Evolutionary conservation across 768 basidiomycete genomes (phyloP).

Genomic region (Rhodotorula taiwanensis): DNA sequence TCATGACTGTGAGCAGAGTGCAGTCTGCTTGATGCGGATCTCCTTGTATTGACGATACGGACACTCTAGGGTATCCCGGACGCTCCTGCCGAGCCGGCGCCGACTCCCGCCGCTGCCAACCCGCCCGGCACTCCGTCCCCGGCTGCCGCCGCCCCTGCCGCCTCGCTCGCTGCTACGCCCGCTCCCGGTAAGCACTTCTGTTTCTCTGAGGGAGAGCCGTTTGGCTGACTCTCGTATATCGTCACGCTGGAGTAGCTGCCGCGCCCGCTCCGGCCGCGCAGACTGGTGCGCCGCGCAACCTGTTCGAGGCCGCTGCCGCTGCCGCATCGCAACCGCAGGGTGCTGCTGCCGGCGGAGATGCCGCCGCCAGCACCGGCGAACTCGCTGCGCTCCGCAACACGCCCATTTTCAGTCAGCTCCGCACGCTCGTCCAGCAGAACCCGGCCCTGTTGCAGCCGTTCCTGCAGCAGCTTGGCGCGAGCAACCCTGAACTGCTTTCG

Average conservation of each 20-base stretch:
- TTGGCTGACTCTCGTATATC: slow-evolving; percentile 33
- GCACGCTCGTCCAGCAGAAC: slow-evolving; percentile 65
- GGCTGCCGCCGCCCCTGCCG: slow-evolving; percentile 42
- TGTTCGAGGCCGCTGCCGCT: slow-evolving; percentile 40
- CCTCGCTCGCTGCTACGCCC: slow-evolving; percentile 47
- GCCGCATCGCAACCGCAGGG: slow-evolving; percentile 41
- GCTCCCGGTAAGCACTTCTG: slow-evolving; percentile 40
- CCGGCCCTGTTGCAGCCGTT: slow-evolving; percentile 70
- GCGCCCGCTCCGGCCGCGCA: background rate
- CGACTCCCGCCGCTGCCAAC: slow-evolving; percentile 43
- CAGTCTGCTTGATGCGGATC: slow-evolving; percentile 22
- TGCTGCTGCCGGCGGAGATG: slow-evolving; percentile 43
- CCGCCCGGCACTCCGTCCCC: slow-evolving; percentile 39
- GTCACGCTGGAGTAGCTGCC: slow-evolving; percentile 14
- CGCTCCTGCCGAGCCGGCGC: slow-evolving; percentile 47
- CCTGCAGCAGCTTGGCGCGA: slow-evolving; percentile 68
- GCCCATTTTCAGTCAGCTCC: slow-evolving; percentile 65
- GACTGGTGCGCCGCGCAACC: slow-evolving; percentile 30
- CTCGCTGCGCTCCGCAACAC: slow-evolving; percentile 52
- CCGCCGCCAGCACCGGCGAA: slow-evolving; percentile 43
- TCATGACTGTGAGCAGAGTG: slow-evolving; percentile 58
- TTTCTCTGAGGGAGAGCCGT: too few species aligned
- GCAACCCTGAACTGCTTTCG: slow-evolving; percentile 70
- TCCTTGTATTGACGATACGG: background rate
- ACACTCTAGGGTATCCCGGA: slow-evolving; percentile 67